These are phyloP conservation scores for Aspergillus aculeatinus DNA, from an alignment of 2,329 filamentous ascomycete species.

Conservation along the genomic window DNA sequence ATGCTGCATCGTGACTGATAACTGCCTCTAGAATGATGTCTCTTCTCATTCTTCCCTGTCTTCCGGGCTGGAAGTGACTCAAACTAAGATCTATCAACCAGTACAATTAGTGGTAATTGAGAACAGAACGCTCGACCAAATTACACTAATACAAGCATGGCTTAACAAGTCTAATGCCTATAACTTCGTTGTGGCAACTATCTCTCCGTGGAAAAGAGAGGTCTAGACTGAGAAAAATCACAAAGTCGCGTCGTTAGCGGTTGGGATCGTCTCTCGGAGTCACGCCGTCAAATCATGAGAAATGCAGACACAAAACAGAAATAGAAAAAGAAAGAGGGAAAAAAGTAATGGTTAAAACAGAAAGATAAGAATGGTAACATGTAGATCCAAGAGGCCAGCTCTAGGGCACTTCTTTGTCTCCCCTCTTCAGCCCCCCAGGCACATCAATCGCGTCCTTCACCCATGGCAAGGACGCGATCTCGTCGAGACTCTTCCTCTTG, in stretches of 20 bases:
- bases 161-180: neutral
- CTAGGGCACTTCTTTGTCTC: constrained; percentile 53
- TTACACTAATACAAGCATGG: no score
- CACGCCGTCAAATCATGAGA: neutral
- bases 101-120: neutral
- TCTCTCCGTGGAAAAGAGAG: neutral
- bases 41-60: no score
- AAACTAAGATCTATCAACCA: neutral
- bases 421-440: constrained; percentile 55
- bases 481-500: constrained; percentile 71
- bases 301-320: neutral
- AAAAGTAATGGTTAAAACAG: constrained; percentile 3
- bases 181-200: neutral
- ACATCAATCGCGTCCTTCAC: constrained; percentile 71
- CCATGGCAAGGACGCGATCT: constrained; percentile 73
- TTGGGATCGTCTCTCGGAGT: neutral
- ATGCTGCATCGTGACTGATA: no score
- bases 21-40: no score
- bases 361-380: constrained; percentile 1
- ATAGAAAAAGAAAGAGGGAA: constrained; percentile 8
- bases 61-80: no score
- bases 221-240: neutral
- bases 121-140: neutral
- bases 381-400: constrained; percentile 25
- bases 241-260: neutral